Evolutionary conservation across 208 protist genomes (phyloP), one percentile per base, ranked within the genome.

Genomic region (Porcisia hertigi): DNA sequence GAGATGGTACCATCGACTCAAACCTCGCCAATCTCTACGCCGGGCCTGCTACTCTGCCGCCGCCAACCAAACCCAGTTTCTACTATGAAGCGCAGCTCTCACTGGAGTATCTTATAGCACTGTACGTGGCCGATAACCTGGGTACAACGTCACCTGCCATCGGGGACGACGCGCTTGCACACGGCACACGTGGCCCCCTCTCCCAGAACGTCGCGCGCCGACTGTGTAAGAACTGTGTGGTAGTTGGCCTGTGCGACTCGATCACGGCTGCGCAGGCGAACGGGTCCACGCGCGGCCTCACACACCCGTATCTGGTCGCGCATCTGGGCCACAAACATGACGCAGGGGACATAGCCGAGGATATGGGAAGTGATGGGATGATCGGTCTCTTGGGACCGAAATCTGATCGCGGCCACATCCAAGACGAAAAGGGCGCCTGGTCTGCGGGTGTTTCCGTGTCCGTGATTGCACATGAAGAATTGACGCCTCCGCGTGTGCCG

Each of bases 11-110:
- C 34, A 43, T n/a, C 16, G 66, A 14, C n/a, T 39, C 7, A n/a
- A 8, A 41, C 30, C 30, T 7, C 12, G 16, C n/a, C 1, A 49
- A 5, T 71, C 18, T 47, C 30, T 25, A 3, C 11, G 47, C 30
- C 25, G 9, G 36, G 4, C 52, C 18, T 62, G 49, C 34, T 62
- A 39, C 23, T 55, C 39, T 71, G 7, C 45, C 34, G 34, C 43
- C 67, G 59, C 25, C 43, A 18, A 20, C 69, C 53, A 25, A 4
- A 39, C 69, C 60, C 18, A 71, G 60, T 64, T 86, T 90, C 54
- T 96, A 96, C 80, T 96, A 88, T 74, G 92, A 96, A 69, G 82
- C 77, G 5, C 86, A 93, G 63, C 75, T 96, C 25, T 92, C 92
- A 11, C 53, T 94, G 4, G 81, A 80, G 16, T 94, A 89, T 69